Evolutionary conservation across 805 yeast genomes (phyloP), one percentile per base, ranked within the genome.

Genomic region (Wickerhamiella slavikovae): DNA sequence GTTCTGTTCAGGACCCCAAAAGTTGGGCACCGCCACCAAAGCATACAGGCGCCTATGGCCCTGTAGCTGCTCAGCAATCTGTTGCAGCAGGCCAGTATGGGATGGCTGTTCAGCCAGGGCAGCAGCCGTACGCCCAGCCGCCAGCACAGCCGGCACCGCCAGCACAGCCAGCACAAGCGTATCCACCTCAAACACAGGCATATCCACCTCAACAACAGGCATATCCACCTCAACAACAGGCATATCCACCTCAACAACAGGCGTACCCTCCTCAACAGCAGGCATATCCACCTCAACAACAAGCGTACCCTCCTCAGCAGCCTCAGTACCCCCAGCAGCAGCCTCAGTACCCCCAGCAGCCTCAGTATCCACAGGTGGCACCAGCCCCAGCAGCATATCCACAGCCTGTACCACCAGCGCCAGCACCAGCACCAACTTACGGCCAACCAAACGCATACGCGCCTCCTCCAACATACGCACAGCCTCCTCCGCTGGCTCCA

Each of bases 21-120:
- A 13, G 18, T 5, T 35, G 35, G 33, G 32, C 33, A 2, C 28
- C 36, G 2, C 38, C 38, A 3, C 38, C 38, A 4, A 32, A 26
- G 15, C 32, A 25, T 7, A 28, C 17, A 13, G 26, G 14, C 5
- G 26, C 17, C 5, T 17, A 24, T 11, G 29, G 29, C 14, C 17
- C 22, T 7, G 19, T 14, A 12, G 27, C 15, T 15, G 26, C 31
- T 9, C 17, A 9, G 11, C 28, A 27, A 22, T n/a, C 31, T 4
- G n/a, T 23, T 13, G 11, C 27, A 17, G 20, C 27, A 8, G 17
- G 11, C 17, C 36, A 24, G 20, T 29, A 32, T 19, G 29, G 19
- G 11, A 21, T 22, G 4, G 15, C 13, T 6, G 26, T 15, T 22
- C 25, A 18, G 17, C 17, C 6, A 4, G 24, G 8, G 3, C 25